phyloP scores from a whole-genome alignment of 345 rosid species.

The Lepidium sativum region DNA sequence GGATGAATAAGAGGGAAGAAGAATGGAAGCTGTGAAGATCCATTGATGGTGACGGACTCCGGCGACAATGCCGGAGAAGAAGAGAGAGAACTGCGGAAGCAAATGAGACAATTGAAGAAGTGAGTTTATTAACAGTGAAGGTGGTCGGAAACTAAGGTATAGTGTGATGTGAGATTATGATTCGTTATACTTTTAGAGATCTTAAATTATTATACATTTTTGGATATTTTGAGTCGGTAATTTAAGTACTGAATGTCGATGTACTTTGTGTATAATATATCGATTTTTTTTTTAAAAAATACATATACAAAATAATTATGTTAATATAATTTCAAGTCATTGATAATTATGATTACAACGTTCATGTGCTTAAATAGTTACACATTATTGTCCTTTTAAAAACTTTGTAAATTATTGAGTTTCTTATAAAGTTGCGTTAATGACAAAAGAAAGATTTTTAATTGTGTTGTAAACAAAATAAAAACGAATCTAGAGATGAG shows the following conservation, averaged over 20 bases:
- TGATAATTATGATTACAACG: too few relatives aligned
- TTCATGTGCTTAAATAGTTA: too few relatives aligned
- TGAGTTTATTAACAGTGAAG: background rate
- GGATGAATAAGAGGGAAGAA: conserved; percentile 7
- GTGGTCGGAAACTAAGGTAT: background rate
- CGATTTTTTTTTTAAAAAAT: too few relatives aligned
- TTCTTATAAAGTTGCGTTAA: background rate
- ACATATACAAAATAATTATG: too few relatives aligned
- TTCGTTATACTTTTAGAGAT: too few relatives aligned
- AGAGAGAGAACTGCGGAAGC: background rate
- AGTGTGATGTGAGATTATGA: conserved; percentile 5
- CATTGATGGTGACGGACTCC: conserved; percentile 9
- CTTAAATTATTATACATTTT: background rate
- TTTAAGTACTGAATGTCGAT: conserved; percentile 19
- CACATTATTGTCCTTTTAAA: too few relatives aligned
- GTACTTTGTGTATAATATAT: background rate
- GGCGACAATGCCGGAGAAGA: background rate
- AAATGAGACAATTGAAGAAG: background rate
- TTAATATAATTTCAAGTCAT: too few relatives aligned
- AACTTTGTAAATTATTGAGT: background rate
- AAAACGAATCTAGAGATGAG: conserved; percentile 2
- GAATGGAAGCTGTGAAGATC: conserved; percentile 5
- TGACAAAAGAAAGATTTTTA: background rate
- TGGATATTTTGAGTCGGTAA: conserved; percentile 14
- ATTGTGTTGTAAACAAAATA: too few relatives aligned